phyloP scores from a whole-genome alignment of 2,329 filamentous ascomycete genomes.

The Diaporthe sp. region DNA sequence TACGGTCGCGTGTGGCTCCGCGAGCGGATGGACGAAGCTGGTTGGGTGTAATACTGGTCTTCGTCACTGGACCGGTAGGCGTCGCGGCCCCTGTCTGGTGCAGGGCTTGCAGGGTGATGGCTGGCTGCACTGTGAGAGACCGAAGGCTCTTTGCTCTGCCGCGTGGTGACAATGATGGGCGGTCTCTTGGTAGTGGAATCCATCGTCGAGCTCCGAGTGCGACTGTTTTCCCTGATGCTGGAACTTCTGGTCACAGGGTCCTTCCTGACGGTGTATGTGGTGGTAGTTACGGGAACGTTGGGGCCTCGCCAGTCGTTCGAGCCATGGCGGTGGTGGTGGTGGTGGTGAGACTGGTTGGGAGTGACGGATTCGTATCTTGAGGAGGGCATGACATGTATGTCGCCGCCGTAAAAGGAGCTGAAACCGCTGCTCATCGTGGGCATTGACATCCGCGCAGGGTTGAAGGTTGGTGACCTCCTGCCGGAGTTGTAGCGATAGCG shows the following conservation, averaged over 20 bases:
- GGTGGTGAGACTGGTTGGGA: constrained; percentile 37
- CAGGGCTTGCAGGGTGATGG: constrained; percentile 57
- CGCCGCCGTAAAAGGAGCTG: constrained; percentile 61
- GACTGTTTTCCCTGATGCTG: constrained; percentile 59
- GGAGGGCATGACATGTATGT: constrained; percentile 64
- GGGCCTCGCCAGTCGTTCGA: constrained; percentile 45
- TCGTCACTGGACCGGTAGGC: constrained; percentile 64
- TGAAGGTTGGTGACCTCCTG: constrained; percentile 56
- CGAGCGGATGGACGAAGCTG: constrained; percentile 66
- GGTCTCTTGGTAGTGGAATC: constrained; percentile 59
- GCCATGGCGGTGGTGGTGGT: constrained; percentile 40
- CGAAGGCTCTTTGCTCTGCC: constrained; percentile 54
- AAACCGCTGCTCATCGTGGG: constrained; percentile 58
- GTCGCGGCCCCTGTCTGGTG: constrained; percentile 60
- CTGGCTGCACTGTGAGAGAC: constrained; percentile 51
- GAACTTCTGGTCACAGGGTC: constrained; percentile 60
- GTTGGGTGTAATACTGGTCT: constrained; percentile 62
- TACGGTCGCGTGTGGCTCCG: constrained; percentile 51
- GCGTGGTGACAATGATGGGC: constrained; percentile 68
- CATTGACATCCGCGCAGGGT: constrained; percentile 64
- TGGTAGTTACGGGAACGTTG: constrained; percentile 56
- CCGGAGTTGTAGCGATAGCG: constrained; percentile 55
- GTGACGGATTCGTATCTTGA: constrained; percentile 43
- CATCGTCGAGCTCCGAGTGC: constrained; percentile 60
- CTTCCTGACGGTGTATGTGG: constrained; percentile 66